phyloP scores from a whole-genome alignment of 2,329 filamentous ascomycete species.

The Xylariaceae sp. region DNA sequence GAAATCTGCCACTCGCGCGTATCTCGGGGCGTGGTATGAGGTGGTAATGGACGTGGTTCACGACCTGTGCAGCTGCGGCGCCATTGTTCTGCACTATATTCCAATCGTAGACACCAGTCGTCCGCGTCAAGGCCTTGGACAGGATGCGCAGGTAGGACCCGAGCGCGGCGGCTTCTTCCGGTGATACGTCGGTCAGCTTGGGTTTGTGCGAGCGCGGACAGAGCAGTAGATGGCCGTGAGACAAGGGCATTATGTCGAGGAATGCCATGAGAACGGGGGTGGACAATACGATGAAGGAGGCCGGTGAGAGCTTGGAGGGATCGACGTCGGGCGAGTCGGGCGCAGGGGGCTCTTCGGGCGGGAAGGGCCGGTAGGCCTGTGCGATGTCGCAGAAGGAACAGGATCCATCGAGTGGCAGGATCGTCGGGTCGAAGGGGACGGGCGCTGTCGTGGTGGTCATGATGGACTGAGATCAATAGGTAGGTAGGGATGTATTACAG shows the following conservation, averaged over 20 bases:
- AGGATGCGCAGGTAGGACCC: conserved; percentile 65
- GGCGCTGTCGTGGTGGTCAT: conserved; percentile 3
- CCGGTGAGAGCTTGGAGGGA: conserved; percentile 28
- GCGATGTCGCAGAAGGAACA: conserved; percentile 63
- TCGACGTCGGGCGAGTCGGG: conserved; percentile 31
- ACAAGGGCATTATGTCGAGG: conserved; percentile 87
- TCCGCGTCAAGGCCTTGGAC: conserved; percentile 61
- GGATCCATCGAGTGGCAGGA: conserved; percentile 29
- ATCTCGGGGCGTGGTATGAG: conserved; percentile 79
- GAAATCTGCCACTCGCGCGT: conserved; percentile 45
- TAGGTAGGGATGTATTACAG: background rate
- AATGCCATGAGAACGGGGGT: conserved; percentile 77
- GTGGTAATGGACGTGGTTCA: conserved; percentile 92
- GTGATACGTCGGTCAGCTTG: conserved; percentile 67
- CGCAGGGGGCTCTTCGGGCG: conserved; percentile 39
- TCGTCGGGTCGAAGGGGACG: conserved; percentile 33
- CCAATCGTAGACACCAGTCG: conserved; percentile 74
- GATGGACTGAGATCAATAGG: background rate
- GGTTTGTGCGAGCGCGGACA: conserved; percentile 71
- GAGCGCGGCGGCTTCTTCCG: conserved; percentile 60
- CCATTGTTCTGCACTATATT: conserved; percentile 98
- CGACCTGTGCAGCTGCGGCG: conserved; percentile 81
- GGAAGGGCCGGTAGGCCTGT: conserved; percentile 42
- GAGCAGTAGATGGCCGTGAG: conserved; percentile 75
- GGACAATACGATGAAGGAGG: conserved; percentile 65